These are phyloP conservation scores for Aaosphaeria arxii DNA, from an alignment of 2,329 filamentous ascomycete species.

Conservation along the genomic window DNA sequence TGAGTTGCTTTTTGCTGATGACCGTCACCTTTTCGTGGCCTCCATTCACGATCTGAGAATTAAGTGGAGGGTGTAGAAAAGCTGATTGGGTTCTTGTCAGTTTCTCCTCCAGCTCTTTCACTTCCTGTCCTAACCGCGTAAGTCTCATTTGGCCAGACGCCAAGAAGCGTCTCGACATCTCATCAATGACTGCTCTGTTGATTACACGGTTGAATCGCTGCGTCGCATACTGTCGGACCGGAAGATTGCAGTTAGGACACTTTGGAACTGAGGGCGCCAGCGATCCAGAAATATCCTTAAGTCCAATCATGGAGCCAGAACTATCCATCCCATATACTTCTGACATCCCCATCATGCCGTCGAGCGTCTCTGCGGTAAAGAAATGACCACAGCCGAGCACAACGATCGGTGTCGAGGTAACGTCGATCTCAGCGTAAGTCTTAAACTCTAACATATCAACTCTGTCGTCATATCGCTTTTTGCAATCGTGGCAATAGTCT, in stretches of 20 bases:
- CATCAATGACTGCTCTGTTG: conserved; percentile 37
- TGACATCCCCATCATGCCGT: conserved; percentile 57
- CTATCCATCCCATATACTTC: conserved; percentile 47
- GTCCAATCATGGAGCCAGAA: conserved; percentile 15
- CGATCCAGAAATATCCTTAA: conserved; percentile 22
- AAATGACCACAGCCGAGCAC: conserved; percentile 64
- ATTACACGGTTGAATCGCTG: conserved; percentile 38
- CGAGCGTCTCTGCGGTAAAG: conserved; percentile 58
- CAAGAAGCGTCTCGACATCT: conserved; percentile 38
- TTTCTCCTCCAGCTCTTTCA: conserved; percentile 5
- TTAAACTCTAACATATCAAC: conserved; percentile 59
- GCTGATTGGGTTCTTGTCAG: conserved; percentile 12
- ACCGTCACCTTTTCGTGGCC: background rate
- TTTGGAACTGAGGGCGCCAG: conserved; percentile 21
- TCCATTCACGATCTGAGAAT: background rate
- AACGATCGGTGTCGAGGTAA: conserved; percentile 60
- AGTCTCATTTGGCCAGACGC: conserved; percentile 25
- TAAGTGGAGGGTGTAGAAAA: background rate
- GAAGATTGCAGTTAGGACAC: conserved; percentile 33
- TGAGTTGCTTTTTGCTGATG: background rate
- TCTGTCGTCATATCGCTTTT: conserved; percentile 41
- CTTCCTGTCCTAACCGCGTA: conserved; percentile 13
- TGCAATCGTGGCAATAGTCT: conserved; percentile 58
- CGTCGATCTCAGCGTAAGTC: conserved; percentile 56
- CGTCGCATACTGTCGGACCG: conserved; percentile 30